Conservation (phyloP, 2,329 filamentous ascomycete genomes). For the Pseudomassariella vexata region DNA sequence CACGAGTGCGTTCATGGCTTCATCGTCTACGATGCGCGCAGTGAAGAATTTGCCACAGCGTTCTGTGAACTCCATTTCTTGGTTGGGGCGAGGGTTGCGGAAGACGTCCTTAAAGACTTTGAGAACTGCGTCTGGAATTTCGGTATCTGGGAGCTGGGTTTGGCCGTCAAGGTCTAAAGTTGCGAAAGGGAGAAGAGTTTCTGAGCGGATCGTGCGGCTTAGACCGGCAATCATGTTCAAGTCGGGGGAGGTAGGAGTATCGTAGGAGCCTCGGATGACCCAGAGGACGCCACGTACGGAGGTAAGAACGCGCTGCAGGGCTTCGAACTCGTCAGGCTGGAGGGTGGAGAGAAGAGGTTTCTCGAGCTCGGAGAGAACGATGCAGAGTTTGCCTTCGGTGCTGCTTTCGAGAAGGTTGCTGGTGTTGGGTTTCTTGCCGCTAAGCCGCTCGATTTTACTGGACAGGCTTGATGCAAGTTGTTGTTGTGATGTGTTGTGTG, state of each 20-base stretch:
- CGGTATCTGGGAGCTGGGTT: conserved; percentile 11
- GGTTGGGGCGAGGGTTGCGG: conserved; percentile 20
- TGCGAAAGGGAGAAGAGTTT: conserved; percentile 25
- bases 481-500: conserved; percentile 23
- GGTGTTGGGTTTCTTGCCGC: conserved; percentile 24
- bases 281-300: conserved; percentile 26
- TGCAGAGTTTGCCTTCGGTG: conserved; percentile 28
- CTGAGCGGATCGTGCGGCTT: conserved; percentile 26
- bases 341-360: conserved; percentile 35
- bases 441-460: conserved; percentile 24
- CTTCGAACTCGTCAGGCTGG: conserved; percentile 29
- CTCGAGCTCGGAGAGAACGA: conserved; percentile 40
- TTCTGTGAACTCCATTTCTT: conserved; percentile 38
- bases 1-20: conserved; percentile 34
- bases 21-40: conserved; percentile 32
- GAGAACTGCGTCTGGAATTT: conserved; percentile 17
- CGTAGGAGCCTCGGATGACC: conserved; percentile 28
- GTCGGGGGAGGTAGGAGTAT: conserved; percentile 23
- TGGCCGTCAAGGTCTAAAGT: conserved; percentile 25
- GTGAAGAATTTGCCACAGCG: conserved; percentile 31
- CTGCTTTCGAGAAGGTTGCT: conserved; percentile 23
- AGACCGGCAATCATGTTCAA: conserved; percentile 27
- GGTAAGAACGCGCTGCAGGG: conserved; percentile 22
- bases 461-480: conserved; percentile 27
- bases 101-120: conserved; percentile 32